Conservation (phyloP, 2,329 filamentous ascomycete genomes). For the Passalora sequoiae region DNA sequence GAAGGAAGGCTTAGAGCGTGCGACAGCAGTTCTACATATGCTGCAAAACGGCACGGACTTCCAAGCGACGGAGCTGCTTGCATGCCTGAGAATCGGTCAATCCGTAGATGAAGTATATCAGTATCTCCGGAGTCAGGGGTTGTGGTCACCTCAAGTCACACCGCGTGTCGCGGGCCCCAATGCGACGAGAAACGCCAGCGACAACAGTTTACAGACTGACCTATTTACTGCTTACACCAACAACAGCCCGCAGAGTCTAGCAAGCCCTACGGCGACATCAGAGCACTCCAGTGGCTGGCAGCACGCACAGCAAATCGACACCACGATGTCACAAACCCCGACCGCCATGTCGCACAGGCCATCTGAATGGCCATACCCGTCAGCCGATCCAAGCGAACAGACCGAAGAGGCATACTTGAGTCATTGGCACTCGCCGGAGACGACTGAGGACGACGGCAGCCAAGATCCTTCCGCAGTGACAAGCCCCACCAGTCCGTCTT, state of each 20-base stretch:
- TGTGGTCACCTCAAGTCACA: background rate
- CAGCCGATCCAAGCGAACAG: background rate
- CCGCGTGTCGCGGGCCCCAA: background rate
- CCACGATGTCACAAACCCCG: background rate
- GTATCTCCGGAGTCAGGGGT: background rate
- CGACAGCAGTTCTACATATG: slow-evolving; percentile 13
- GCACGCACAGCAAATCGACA: no score
- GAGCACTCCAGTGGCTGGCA: background rate
- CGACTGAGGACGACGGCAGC: background rate
- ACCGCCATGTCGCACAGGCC: background rate
- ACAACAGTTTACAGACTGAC: background rate
- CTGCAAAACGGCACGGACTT: slow-evolving; percentile 20
- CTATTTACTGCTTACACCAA: background rate
- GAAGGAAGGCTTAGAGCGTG: slow-evolving; percentile 12
- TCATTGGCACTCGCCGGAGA: no score
- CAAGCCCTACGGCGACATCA: background rate
- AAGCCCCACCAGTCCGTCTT: background rate
- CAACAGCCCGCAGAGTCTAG: no score
- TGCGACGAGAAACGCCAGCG: background rate
- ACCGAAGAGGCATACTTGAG: no score
- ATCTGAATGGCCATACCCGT: background rate
- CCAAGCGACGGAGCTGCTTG: slow-evolving; percentile 20
- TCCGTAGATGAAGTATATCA: slow-evolving; percentile 12
- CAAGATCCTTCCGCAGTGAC: background rate
- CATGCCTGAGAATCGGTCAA: slow-evolving; percentile 21